Evolutionary conservation across 352 stramenopile species (phyloP), one percentile per base, ranked within the genome.

Genomic region (Globisporangium mamillatum): DNA sequence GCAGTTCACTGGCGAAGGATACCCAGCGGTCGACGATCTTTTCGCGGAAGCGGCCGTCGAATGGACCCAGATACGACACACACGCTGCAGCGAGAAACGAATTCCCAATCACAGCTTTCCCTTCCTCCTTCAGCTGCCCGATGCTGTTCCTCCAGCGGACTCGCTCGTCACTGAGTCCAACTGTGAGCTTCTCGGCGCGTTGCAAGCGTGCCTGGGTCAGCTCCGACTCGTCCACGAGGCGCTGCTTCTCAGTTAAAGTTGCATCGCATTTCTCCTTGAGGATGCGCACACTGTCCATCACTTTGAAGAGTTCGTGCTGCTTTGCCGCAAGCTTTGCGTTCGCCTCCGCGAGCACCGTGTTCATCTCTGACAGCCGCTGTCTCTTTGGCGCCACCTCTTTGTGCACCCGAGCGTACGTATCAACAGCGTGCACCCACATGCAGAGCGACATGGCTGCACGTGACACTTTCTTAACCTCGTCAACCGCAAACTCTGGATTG

Each of bases 351-450:
- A 97, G 87, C 14, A 89, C 80, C 7, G 62, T 67, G 69, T 94
- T 94, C 72, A 94, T 88, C n/a, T 90, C 84, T 4, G 72, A 77
- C 0, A 95, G 70, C 2, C 76, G 74, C 54, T 93, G 83, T 1
- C 80, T 80, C 58, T 94, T 97, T 0, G 89, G 89, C 0, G 75
- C 82, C 1, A 97, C 88, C 59, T 94, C 83, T 66, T 90, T 88
- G 63, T 81, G 81, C 0, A 93, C 68, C 7, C 82, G 79, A 14
- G 84, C 83, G 36, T 97, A 97, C 10, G 87, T 92, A 63, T 93
- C 79, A 27, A 97, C 74, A 0, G 89, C 89, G 69, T 94, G 86
- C 20, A 95, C 84, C 88, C 88, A 97, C 87, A 95, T 96, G 32
- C 89, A 96, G 29, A 97, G 64, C n/a, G 84, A 92, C 79, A 90